Evolutionary conservation across 2,329 filamentous ascomycete species (phyloP).

Genomic region (Nigrograna mackinnonii): DNA sequence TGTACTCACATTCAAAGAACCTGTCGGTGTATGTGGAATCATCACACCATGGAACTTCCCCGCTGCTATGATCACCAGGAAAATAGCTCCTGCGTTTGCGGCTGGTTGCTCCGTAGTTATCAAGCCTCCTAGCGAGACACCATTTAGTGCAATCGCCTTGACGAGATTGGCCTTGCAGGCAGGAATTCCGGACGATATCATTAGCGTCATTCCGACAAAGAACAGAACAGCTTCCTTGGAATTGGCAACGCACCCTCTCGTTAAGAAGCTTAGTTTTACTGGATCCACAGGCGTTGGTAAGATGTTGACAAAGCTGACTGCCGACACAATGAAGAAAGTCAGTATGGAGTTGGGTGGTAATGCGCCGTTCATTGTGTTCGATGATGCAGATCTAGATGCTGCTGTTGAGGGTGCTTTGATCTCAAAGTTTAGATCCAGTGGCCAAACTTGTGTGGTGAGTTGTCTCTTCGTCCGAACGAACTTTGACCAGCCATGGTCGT

Average conservation of each 20-base stretch:
- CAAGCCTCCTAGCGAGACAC: slow-evolving; percentile 35
- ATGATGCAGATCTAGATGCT: slow-evolving; percentile 15
- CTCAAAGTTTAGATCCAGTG: slow-evolving; percentile 91
- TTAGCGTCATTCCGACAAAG: slow-evolving; percentile 21
- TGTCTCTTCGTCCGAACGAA: no score
- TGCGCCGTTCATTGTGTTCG: slow-evolving; percentile 17
- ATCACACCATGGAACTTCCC: slow-evolving; percentile 32
- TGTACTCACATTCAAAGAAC: slow-evolving; percentile 28
- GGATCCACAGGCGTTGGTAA: slow-evolving; percentile 18
- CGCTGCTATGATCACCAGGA: slow-evolving; percentile 28
- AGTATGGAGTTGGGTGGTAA: slow-evolving; percentile 20
- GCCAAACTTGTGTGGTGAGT: slow-evolving; percentile 75
- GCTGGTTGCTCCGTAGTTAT: slow-evolving; percentile 35
- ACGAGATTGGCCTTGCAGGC: slow-evolving; percentile 27
- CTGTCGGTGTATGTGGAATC: slow-evolving; percentile 26
- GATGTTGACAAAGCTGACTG: slow-evolving; percentile 10
- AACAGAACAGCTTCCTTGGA: slow-evolving; percentile 53
- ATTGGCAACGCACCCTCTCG: slow-evolving; percentile 7
- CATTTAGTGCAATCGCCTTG: slow-evolving; percentile 26
- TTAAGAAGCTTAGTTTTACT: slow-evolving; percentile 21
- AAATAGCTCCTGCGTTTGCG: slow-evolving; percentile 33
- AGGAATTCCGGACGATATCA: slow-evolving; percentile 18
- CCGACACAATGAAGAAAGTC: slow-evolving; percentile 12
- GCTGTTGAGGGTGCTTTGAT: slow-evolving; percentile 64
- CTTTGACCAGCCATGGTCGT: no score